phyloP scores from a whole-genome alignment of 1,139 yeast genomes.

The Kurtzmaniella quercitrusa region DNA sequence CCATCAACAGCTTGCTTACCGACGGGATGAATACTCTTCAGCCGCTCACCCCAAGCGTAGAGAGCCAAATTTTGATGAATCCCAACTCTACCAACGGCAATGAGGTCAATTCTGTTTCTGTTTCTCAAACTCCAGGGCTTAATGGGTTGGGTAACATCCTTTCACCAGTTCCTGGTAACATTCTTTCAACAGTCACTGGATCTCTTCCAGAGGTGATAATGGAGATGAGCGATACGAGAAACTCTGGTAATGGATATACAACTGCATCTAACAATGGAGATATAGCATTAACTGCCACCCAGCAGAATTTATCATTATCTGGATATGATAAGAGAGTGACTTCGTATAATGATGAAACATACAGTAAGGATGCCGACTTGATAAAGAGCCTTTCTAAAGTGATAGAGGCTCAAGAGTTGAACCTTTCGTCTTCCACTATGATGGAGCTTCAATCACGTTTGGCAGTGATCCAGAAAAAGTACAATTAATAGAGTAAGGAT shows the following conservation, averaged over 20 bases:
- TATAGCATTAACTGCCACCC: neutral
- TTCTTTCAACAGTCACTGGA: neutral
- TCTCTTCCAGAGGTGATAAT: neutral
- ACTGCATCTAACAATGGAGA: neutral
- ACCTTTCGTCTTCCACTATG: constrained; percentile 22
- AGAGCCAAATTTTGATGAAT: neutral
- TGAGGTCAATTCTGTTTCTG: neutral
- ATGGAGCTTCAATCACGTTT: constrained; percentile 24
- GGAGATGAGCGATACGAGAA: neutral
- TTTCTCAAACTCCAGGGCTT: neutral
- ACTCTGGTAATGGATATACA: neutral
- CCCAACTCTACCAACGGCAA: neutral
- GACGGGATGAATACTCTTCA: constrained; percentile 1
- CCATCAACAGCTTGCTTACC: constrained; percentile 3
- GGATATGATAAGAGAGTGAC: constrained; percentile 1
- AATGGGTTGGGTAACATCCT: neutral
- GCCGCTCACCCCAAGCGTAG: neutral
- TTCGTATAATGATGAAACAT: neutral
- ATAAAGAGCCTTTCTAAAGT: constrained; percentile 17
- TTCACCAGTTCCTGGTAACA: neutral
- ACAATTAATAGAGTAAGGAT: neutral
- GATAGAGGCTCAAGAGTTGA: constrained; percentile 17
- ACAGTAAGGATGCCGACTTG: constrained; percentile 16
- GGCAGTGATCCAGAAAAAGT: constrained; percentile 15
- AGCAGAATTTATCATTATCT: neutral